Conservation (phyloP, 768 basidiomycete genomes). For the Pulveroboletus sp. region DNA sequence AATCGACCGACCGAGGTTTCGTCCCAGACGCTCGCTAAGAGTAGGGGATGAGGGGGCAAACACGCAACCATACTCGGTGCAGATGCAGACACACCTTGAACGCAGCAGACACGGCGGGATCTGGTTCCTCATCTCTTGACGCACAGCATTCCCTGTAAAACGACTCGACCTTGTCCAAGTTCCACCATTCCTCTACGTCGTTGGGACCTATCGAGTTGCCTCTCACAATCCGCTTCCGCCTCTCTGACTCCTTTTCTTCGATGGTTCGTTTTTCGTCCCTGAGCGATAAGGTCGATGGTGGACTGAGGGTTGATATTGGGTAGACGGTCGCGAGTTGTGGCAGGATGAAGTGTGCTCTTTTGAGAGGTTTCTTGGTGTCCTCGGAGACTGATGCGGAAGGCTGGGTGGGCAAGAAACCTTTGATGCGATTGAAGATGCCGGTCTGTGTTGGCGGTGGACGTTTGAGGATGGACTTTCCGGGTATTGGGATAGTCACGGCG, state of each 20-base stretch:
- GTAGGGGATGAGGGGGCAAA: background rate
- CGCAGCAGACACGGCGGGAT: constrained; percentile 59
- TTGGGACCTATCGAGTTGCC: constrained; percentile 39
- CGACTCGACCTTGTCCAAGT: constrained; percentile 72
- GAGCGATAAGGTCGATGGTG: constrained; percentile 74
- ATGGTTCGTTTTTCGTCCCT: constrained; percentile 81
- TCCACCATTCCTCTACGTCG: constrained; percentile 72
- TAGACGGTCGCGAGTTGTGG: constrained; percentile 84
- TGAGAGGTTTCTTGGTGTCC: constrained; percentile 60
- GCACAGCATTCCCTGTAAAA: constrained; percentile 85
- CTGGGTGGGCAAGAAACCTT: constrained; percentile 66
- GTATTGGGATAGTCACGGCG: constrained; percentile 72
- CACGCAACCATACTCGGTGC: background rate
- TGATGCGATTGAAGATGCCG: constrained; percentile 69
- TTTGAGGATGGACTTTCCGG: constrained; percentile 80
- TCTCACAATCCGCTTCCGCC: constrained; percentile 59
- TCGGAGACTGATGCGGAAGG: constrained; percentile 25
- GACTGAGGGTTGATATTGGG: constrained; percentile 79
- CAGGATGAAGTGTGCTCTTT: constrained; percentile 87
- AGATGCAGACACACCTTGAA: constrained; percentile 51
- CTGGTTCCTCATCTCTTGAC: constrained; percentile 68
- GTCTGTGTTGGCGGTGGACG: constrained; percentile 63
- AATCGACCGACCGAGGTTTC: constrained; percentile 67
- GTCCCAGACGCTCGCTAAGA: constrained; percentile 47
- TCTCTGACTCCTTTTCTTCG: constrained; percentile 68